phyloP scores from a whole-genome alignment of 768 basidiomycete species.

The Phylloporus arenicola region DNA sequence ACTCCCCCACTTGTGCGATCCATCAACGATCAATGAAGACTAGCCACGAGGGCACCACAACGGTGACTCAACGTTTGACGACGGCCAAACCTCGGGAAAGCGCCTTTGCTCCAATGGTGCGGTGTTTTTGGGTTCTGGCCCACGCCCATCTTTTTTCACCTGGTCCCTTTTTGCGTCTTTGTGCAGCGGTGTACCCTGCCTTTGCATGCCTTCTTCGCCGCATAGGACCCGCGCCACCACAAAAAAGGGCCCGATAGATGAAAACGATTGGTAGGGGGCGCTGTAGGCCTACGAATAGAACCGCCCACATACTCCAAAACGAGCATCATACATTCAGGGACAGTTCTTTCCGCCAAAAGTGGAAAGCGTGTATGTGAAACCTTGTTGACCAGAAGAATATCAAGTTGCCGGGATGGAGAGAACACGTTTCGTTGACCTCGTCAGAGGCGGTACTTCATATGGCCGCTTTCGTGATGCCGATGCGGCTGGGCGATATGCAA shows the following conservation, averaged over 20 bases:
- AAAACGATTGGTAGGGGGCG: no score
- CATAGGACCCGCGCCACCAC: conserved; percentile 3
- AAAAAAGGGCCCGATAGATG: no score
- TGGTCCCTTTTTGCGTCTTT: not conserved
- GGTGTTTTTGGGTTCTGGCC: conserved; percentile 8
- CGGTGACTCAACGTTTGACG: not conserved
- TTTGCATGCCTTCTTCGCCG: conserved; percentile 6
- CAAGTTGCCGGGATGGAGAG: conserved; percentile 5
- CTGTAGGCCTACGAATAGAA: no score
- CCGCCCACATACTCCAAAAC: no score
- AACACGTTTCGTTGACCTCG: not conserved
- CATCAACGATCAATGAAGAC: conserved; percentile 11
- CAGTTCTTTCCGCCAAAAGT: not conserved
- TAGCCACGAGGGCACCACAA: conserved; percentile 13
- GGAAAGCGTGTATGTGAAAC: not conserved
- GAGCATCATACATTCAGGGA: not conserved
- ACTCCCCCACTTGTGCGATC: conserved; percentile 3
- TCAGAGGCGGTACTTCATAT: conserved; percentile 8
- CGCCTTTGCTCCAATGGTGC: conserved; percentile 8
- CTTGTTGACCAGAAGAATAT: conserved; percentile 1
- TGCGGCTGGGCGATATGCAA: conserved; percentile 9
- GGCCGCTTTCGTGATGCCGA: not conserved
- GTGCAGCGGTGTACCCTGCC: not conserved
- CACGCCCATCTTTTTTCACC: not conserved
- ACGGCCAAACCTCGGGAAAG: not conserved